These are phyloP conservation scores for Boletus pseudopeckii DNA, from an alignment of 768 basidiomycete species.

Conservation along the genomic window DNA sequence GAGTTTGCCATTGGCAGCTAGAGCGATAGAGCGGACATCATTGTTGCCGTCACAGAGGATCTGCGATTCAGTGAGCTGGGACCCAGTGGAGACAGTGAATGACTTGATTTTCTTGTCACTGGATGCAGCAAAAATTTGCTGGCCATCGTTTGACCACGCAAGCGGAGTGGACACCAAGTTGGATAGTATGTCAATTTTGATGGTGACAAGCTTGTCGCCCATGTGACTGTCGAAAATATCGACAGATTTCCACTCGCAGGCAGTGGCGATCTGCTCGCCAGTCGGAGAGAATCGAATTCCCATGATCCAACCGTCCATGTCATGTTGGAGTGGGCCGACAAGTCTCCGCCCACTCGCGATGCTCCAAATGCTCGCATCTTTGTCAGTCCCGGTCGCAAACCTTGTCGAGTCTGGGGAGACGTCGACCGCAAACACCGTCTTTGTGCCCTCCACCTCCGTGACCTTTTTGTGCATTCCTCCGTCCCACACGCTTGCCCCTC, in stretches of 20 bases:
- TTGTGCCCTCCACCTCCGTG: accelerated
- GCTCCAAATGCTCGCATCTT: not conserved
- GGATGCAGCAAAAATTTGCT: not conserved
- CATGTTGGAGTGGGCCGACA: not conserved
- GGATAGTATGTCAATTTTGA: not conserved
- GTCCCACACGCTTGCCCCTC: not conserved
- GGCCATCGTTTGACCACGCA: not conserved
- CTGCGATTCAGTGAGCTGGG: too few relatives aligned
- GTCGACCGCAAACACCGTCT: accelerated
- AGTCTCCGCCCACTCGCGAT: not conserved
- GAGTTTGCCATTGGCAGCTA: too few relatives aligned
- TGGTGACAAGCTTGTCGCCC: not conserved
- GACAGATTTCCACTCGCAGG: accelerated
- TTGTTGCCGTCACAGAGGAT: too few relatives aligned
- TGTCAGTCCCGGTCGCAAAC: not conserved
- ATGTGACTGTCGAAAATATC: not conserved
- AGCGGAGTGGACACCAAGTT: not conserved
- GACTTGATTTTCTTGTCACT: not conserved
- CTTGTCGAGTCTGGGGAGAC: not conserved
- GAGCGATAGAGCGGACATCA: too few relatives aligned
- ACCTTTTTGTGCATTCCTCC: not conserved
- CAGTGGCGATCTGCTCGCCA: not conserved
- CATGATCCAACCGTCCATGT: too few relatives aligned
- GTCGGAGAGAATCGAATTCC: not conserved
- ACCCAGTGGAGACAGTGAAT: not conserved